Conservation (phyloP, 495 filamentous ascomycete genomes). For the Penicillium flavigenum region DNA sequence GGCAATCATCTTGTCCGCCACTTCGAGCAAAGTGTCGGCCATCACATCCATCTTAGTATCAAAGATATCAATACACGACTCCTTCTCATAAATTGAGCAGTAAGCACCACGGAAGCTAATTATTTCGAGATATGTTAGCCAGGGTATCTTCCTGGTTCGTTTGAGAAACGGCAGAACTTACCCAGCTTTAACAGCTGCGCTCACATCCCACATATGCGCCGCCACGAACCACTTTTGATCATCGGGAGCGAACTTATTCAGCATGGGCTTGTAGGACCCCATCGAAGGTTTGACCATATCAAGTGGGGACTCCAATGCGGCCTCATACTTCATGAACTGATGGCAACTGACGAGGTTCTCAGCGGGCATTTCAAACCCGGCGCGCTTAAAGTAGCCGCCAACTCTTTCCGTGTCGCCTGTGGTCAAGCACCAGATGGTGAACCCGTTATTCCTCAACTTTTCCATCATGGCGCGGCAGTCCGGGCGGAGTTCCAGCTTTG, state of each 20-base stretch:
- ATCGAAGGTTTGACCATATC: constrained; percentile 37
- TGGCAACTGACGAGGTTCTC: constrained; percentile 42
- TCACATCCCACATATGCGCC: constrained; percentile 45
- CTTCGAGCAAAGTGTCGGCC: constrained; percentile 27
- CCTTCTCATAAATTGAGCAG: constrained; percentile 34
- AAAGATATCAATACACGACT: constrained; percentile 32
- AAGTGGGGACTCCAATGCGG: constrained; percentile 15
- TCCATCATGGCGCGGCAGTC: constrained; percentile 30
- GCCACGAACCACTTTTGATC: constrained; percentile 37
- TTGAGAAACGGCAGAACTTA: constrained; percentile 4
- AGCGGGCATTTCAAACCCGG: constrained; percentile 36
- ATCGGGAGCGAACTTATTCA: constrained; percentile 16
- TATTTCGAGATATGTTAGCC: not conserved
- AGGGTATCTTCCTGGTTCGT: not conserved
- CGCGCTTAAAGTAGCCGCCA: constrained; percentile 38
- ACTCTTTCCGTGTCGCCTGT: constrained; percentile 41
- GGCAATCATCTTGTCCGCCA: constrained; percentile 33
- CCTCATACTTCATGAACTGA: not conserved
- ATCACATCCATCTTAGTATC: constrained; percentile 18
- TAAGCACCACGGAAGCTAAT: constrained; percentile 27
- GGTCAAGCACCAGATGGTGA: constrained; percentile 46
- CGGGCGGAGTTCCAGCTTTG: constrained; percentile 28
- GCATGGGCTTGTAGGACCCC: constrained; percentile 30
- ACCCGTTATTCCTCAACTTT: constrained; percentile 29
- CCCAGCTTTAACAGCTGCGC: constrained; percentile 31